A percentile compares a stretch with the other conserved stretches of the same genome.
Conservation (phyloP, 2,329 filamentous ascomycete genomes). For the Diaporthe australafricana region DNA sequence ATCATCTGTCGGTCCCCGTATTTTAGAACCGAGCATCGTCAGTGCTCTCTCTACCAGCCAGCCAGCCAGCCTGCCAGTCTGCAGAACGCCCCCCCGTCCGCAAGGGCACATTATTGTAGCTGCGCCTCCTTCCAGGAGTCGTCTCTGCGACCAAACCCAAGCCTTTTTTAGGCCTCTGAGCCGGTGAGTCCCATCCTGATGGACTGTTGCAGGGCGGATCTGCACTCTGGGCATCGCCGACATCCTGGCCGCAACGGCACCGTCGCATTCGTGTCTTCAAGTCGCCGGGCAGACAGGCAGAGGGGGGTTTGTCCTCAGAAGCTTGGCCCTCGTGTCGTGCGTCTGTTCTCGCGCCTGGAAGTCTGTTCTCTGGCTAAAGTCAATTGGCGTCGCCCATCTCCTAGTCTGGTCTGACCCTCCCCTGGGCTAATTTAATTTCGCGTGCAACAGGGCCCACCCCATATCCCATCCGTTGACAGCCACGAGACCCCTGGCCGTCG, state of each 20-base stretch:
- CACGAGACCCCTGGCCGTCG: slow-evolving; percentile 34
- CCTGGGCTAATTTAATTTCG: slow-evolving; percentile 41
- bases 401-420: slow-evolving; percentile 32
- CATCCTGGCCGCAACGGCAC: slow-evolving; percentile 5
- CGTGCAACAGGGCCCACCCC: slow-evolving; percentile 36
- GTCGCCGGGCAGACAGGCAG: slow-evolving; percentile 14
- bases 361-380: background rate
- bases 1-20: slow-evolving; percentile 9
- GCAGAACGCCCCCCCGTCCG: background rate
- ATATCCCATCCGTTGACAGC: slow-evolving; percentile 33
- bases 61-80: background rate
- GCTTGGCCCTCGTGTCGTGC: slow-evolving; percentile 24
- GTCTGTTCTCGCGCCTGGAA: background rate
- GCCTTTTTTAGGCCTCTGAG: slow-evolving; percentile 20
- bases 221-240: slow-evolving; percentile 11
- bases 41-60: background rate
- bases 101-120: background rate
- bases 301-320: slow-evolving; percentile 17
- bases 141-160: slow-evolving; percentile 21
- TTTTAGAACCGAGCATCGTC: slow-evolving; percentile 13
- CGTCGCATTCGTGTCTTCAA: slow-evolving; percentile 12
- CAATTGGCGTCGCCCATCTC: slow-evolving; percentile 9
- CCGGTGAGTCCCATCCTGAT: slow-evolving; percentile 26
- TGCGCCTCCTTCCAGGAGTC: slow-evolving; percentile 16
- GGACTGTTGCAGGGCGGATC: slow-evolving; percentile 7